Percentiles rank a stretch among this genome's conserved stretches.
These are phyloP conservation scores for Rhynchospora breviuscula DNA, from an alignment of 176 grass and related monocot species.

Conservation along the genomic window DNA sequence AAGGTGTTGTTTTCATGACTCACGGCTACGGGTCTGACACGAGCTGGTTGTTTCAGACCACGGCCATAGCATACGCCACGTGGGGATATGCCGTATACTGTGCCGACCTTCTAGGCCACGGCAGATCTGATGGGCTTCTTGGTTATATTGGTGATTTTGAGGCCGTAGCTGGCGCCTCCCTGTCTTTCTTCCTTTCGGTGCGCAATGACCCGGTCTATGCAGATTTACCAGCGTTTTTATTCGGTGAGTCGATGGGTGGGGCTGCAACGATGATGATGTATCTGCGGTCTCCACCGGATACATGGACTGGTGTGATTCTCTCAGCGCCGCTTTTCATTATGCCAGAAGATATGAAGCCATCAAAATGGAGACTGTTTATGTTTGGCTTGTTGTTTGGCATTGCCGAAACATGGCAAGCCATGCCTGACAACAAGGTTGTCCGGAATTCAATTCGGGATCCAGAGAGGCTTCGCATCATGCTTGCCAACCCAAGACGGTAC, in stretches of 20 bases:
- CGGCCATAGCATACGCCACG: constrained; percentile 43
- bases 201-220: constrained; percentile 22
- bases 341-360: constrained; percentile 58
- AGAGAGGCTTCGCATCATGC: constrained; percentile 40
- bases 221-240: constrained; percentile 46
- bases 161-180: constrained; percentile 36
- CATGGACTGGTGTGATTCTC: constrained; percentile 57
- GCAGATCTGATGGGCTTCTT: constrained; percentile 49
- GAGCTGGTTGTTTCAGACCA: constrained; percentile 62
- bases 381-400: constrained; percentile 63
- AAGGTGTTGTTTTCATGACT: constrained; percentile 53
- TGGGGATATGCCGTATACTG: constrained; percentile 72
- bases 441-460: constrained; percentile 43
- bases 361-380: constrained; percentile 40
- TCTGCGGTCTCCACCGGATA: constrained; percentile 37
- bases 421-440: constrained; percentile 57
- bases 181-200: constrained; percentile 64
- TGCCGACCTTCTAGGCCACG: constrained; percentile 67
- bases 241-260: constrained; percentile 76
- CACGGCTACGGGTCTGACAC: constrained; percentile 65
- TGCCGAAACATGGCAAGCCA: constrained; percentile 63
- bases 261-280: constrained; percentile 54
- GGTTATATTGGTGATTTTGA: constrained; percentile 66
- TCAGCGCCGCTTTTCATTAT: constrained; percentile 60
- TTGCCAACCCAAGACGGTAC: constrained; percentile 49